Base-by-base conservation (phyloP, 1,284 basidiomycete genomes). In the Pisolithus thermaeus region DNA sequence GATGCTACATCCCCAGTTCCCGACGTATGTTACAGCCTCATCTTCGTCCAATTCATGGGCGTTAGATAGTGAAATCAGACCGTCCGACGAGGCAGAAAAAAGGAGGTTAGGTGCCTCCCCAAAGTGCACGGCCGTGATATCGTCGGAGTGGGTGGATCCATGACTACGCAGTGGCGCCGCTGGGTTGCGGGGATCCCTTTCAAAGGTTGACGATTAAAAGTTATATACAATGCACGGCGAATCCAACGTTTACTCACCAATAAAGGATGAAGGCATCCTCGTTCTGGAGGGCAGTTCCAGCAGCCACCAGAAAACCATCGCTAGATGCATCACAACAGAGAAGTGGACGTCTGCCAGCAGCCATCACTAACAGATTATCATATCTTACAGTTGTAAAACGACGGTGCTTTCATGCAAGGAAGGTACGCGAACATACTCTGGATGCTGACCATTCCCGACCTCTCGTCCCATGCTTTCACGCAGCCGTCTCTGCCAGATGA, bases 1-100 rank as follows among this genome's bases (percentile, higher is more conserved):
- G 48, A 91, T 68, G 58, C 85, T 89, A 59, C 81, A 81, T 0
- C 85, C 85, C 82, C 83, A 87, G 56, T 88, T 88, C 6, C 78
- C 82, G 32, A 89, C 83, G 51, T 82, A 72, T 4, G 83, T 54
- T 2, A 79, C 76, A 0, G 87, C 81, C 61, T 90, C 87, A 55
- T 91, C 88, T 63, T 90, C 87, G 57, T 91, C 85, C 14, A 71
- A 64, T 61, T 90, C 86, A 3, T 77, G 69, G 3, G 83, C 71
- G 59, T 88, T 79, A 0, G 85, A 87, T 0, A 77, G 77, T 57
- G 78, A 79, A 14, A 91, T 60, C 9, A 91, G 70, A 3, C 88
- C 89, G 56, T 91, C 88, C 0, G 86, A 78, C 0, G 86, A 88
- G 0, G 78, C 80, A 5, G 87, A 87, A 6, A 91, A 74, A 16